Evolutionary conservation across 1,284 basidiomycete genomes (phyloP).

Genomic region (Porodaedalea pini): DNA sequence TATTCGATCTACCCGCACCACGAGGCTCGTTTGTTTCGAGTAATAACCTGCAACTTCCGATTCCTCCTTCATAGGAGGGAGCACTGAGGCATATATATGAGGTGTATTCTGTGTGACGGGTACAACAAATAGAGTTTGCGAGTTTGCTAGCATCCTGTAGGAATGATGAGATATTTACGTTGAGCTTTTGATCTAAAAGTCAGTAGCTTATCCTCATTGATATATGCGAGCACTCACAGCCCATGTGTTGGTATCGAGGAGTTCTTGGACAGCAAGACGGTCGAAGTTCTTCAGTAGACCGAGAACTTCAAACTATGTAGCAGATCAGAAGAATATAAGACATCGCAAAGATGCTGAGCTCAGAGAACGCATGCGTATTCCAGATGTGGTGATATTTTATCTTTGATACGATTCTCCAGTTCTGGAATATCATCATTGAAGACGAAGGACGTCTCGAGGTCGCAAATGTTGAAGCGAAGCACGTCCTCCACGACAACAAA

Average conservation of each 20-base stretch:
- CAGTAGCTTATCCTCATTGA: not conserved
- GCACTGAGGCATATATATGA: slow-evolving; percentile 12
- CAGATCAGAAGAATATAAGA: not conserved
- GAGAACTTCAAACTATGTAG: not conserved
- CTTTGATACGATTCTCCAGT: not conserved
- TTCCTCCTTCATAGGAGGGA: slow-evolving; percentile 14
- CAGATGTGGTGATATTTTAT: not conserved
- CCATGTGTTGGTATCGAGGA: not conserved
- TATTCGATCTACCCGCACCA: not conserved
- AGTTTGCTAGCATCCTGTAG: not conserved
- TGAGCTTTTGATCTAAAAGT: not conserved
- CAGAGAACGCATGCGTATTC: slow-evolving; percentile 2
- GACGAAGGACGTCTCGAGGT: slow-evolving; percentile 9
- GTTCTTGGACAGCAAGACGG: not conserved
- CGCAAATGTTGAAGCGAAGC: slow-evolving; percentile 23
- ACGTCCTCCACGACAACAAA: slow-evolving; percentile 9
- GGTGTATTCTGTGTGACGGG: not conserved
- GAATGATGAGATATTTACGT: not conserved
- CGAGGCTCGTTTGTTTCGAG: not conserved
- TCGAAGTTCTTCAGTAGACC: not conserved
- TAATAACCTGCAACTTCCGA: slow-evolving; percentile 7
- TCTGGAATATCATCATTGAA: not conserved
- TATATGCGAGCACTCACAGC: too few species aligned
- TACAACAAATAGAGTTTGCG: not conserved
- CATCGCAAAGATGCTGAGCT: slow-evolving; percentile 8